Evolutionary conservation across 768 basidiomycete genomes (phyloP), one percentile per base, ranked within the genome.

Genomic region (Paxillus involutus): DNA sequence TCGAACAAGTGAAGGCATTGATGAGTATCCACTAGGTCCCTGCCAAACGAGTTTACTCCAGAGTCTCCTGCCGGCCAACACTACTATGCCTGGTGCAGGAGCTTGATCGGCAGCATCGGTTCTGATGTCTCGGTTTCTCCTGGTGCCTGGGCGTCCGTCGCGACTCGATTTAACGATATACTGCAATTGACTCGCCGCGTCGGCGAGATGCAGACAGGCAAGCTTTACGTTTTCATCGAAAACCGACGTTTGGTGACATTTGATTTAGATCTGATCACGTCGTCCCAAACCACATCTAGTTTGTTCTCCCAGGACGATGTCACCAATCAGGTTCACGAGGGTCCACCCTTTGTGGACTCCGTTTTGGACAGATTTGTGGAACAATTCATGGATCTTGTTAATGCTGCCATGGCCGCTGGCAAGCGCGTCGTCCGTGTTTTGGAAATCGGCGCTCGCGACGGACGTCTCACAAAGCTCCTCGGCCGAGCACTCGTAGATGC

Each of bases 391-490:
- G 19, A 24, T 3, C 48, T 63, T 40, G 48, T 63, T 3, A 50
- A 45, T 12, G 12, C 36, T 29, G 47, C 46, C 6, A 42, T 47
- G 12, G 12, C 13, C 33, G n/a, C 53, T 35, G 61, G 59, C 19
- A 63, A 63, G 47, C 59, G 47, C 3, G 59, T 63, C 4, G 48
- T 63, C 40, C 45, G 61, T 4, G 56, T 63, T 8, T 48, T 63
- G 17, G 61, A 63, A 49, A 56, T 63, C 21, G 61, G 61, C 2
- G 59, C 61, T 11, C 56, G 61, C 11, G 58, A 56, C 7, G 61
- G 61, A 2, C 29, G 45, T n/a, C 43, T 63, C 26, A 60, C 61
- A 6, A 33, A 45, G 17, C 52, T 61, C 17, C 53, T 63, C n/a
- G 58, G 58, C 13, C 43, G 55, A 44, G 56, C 53, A 26, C 56